Evolutionary conservation across 2,329 filamentous ascomycete species (phyloP).

Genomic region (Tolypocladium cylindrosporum): DNA sequence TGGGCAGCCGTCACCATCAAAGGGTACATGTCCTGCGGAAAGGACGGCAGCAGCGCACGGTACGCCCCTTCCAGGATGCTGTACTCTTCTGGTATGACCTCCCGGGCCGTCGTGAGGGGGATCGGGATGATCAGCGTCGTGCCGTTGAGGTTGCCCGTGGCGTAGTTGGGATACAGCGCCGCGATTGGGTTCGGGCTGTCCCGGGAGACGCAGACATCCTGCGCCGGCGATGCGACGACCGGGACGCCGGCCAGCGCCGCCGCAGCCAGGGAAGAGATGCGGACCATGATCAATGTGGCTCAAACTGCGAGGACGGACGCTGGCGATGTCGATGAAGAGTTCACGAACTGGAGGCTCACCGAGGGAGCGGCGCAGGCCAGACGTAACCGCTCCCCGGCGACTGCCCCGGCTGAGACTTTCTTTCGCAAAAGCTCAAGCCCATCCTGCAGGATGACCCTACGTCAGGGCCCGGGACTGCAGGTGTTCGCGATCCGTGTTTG

Average conservation of each 20-base stretch:
- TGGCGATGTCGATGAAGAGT: neutral
- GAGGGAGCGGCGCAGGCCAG: neutral
- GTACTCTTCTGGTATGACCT: conserved; percentile 37
- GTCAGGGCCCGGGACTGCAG: neutral
- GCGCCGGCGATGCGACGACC: neutral
- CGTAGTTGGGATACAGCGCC: conserved; percentile 31
- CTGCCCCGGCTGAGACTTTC: neutral
- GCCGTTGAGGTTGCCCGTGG: conserved; percentile 43
- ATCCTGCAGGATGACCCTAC: neutral
- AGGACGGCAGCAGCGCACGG: conserved; percentile 32
- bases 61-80: conserved; percentile 40
- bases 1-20: conserved; percentile 37
- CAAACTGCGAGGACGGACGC: neutral
- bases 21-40: conserved; percentile 42
- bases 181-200: conserved; percentile 32
- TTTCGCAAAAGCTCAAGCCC: neutral
- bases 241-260: neutral
- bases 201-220: neutral
- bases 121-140: conserved; percentile 43
- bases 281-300: neutral
- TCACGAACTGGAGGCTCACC: neutral
- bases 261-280: neutral
- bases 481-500: neutral
- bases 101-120: conserved; percentile 31
- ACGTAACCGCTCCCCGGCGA: neutral